A percentile compares a stretch with the other conserved stretches of the same genome.
Conservation (phyloP, 805 yeast genomes). For the Cyberlindnera saturnus region DNA sequence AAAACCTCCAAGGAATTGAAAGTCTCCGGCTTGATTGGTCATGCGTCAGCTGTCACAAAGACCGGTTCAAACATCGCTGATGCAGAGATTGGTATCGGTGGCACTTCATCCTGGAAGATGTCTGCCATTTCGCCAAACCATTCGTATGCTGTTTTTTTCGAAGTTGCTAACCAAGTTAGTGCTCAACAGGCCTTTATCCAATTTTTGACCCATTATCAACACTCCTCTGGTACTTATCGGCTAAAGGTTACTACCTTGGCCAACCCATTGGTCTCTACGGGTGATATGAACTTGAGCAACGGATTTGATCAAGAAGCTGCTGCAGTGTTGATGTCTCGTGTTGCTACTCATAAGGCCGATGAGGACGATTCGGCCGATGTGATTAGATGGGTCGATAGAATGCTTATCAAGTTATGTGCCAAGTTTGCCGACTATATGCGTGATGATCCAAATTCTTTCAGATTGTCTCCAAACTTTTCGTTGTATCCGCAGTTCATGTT, state of each 20-base stretch:
- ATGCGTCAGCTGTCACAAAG: constrained; percentile 64
- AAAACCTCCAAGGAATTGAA: constrained; percentile 84
- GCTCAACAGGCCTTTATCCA: constrained; percentile 54
- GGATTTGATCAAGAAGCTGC: constrained; percentile 99
- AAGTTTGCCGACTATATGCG: constrained; percentile 90
- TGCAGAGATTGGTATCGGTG: constrained; percentile 90
- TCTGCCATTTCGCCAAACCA: constrained; percentile 82
- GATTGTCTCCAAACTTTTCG: constrained; percentile 76
- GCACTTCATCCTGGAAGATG: constrained; percentile 83
- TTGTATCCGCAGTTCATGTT: constrained; percentile 94
- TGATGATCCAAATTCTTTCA: constrained; percentile 76
- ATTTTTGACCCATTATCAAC: constrained; percentile 89
- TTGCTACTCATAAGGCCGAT: constrained; percentile 77
- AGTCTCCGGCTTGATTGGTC: constrained; percentile 90
- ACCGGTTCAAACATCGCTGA: constrained; percentile 78
- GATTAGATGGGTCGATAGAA: constrained; percentile 90
- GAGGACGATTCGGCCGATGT: constrained; percentile 91
- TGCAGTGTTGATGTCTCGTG: constrained; percentile 86
- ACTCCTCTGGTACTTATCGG: constrained; percentile 86
- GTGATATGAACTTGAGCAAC: constrained; percentile 46
- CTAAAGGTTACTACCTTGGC: constrained; percentile 85
- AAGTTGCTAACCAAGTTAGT: constrained; percentile 46
- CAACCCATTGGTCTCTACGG: constrained; percentile 52
- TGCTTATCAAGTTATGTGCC: constrained; percentile 83
- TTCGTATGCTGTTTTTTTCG: constrained; percentile 86